These are phyloP conservation scores for Durotheca rogersii DNA, from an alignment of 495 filamentous ascomycete genomes.

Conservation along the genomic window DNA sequence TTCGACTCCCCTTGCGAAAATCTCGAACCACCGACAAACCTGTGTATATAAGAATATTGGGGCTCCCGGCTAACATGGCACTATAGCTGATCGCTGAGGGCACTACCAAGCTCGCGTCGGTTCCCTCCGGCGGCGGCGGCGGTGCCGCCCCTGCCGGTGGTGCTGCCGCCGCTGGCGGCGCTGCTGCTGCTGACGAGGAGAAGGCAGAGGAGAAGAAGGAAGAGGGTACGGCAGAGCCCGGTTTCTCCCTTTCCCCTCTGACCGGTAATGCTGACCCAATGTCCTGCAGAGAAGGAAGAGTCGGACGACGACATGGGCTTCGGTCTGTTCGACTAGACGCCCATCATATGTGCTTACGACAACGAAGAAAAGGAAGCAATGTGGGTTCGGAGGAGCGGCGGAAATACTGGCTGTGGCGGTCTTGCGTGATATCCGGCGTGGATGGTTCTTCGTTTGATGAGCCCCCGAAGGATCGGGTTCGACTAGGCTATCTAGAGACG, in stretches of 20 bases:
- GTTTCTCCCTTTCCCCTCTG: not conserved
- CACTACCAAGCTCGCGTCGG: slow-evolving; percentile 91
- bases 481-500: slow-evolving; percentile 26
- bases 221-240: slow-evolving; percentile 57
- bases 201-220: slow-evolving; percentile 72
- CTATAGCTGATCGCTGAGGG: slow-evolving; percentile 87
- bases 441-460: slow-evolving; percentile 31
- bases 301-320: slow-evolving; percentile 99
- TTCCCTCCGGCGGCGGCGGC: slow-evolving; percentile 86
- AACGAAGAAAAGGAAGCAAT: slow-evolving; percentile 35
- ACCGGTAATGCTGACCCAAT: slow-evolving; percentile 36
- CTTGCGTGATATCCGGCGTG: slow-evolving; percentile 32
- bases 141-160: slow-evolving; percentile 63
- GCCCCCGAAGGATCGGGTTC: slow-evolving; percentile 1
- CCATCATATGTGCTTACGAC: slow-evolving; percentile 13
- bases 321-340: slow-evolving; percentile 96
- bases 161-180: slow-evolving; percentile 65
- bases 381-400: slow-evolving; percentile 27
- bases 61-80: slow-evolving; percentile 32
- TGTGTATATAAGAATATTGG: too few species aligned
- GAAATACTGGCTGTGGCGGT: slow-evolving; percentile 32
- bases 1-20: slow-evolving; percentile 46
- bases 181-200: slow-evolving; percentile 57
- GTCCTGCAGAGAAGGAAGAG: slow-evolving; percentile 66
- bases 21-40: too few species aligned